A percentile compares a stretch with the other conserved stretches of the same genome.
Conservation (phyloP, 2,329 filamentous ascomycete genomes). For the Xylaria sp. region DNA sequence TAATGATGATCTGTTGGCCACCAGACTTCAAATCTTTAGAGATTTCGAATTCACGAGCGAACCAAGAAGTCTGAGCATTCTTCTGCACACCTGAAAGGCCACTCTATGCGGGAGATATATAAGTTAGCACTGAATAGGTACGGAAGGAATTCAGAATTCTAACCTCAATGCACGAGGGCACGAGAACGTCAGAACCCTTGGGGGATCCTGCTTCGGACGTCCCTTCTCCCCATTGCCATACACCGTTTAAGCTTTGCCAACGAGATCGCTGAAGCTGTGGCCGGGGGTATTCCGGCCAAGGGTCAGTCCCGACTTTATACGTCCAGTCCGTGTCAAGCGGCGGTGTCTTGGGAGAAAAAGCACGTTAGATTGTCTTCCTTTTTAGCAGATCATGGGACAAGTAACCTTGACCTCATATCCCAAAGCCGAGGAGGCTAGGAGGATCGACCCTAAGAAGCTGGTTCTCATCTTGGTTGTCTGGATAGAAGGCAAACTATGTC, state of each 20-base stretch:
- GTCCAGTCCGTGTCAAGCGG: conserved; percentile 30
- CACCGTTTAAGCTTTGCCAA: conserved; percentile 64
- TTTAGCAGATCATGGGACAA: not conserved
- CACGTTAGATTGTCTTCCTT: not conserved
- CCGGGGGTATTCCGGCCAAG: conserved; percentile 64
- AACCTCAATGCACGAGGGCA: conserved; percentile 31
- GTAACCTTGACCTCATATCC: conserved; percentile 28
- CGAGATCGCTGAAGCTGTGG: conserved; percentile 59
- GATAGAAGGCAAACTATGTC: not conserved
- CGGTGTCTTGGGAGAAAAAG: conserved; percentile 23
- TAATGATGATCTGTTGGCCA: conserved; percentile 52
- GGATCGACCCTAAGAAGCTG: conserved; percentile 1
- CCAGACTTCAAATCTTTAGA: conserved; percentile 49
- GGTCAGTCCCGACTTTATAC: conserved; percentile 49
- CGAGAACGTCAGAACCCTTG: conserved; percentile 26
- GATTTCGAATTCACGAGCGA: conserved; percentile 57
- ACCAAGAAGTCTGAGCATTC: conserved; percentile 53
- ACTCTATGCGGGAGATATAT: conserved; percentile 45
- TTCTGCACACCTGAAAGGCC: conserved; percentile 56
- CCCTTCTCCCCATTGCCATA: conserved; percentile 58
- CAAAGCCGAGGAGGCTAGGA: conserved; percentile 13
- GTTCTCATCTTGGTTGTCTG: conserved; percentile 11
- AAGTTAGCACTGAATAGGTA: conserved; percentile 50
- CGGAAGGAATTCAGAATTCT: conserved; percentile 31
- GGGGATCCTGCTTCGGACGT: conserved; percentile 23